A percentile compares a stretch with the other conserved stretches of the same genome.
Evolutionary conservation across 2,329 filamentous ascomycete species (phyloP).

Genomic region (Arthrobotrys sphaeroides): DNA sequence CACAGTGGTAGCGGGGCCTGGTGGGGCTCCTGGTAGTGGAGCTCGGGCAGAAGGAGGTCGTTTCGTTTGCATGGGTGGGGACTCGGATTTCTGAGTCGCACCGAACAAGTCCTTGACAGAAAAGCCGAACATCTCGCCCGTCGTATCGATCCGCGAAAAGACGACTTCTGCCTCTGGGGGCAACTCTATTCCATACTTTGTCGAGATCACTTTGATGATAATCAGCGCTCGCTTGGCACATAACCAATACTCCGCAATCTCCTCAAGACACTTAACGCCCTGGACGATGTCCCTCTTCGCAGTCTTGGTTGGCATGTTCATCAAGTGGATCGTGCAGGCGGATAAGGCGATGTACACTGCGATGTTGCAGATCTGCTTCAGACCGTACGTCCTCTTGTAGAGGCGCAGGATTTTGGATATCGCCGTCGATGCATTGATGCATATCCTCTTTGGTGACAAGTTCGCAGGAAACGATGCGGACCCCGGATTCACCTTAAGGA

Average conservation of each 20-base stretch:
- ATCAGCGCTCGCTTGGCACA: conserved; percentile 84
- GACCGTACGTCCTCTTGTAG: conserved; percentile 89
- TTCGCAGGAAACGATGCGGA: conserved; percentile 85
- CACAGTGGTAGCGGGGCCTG: conserved; percentile 12
- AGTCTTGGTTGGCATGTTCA: conserved; percentile 92
- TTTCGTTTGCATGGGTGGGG: conserved; percentile 10
- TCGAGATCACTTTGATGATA: conserved; percentile 82
- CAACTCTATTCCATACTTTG: conserved; percentile 88
- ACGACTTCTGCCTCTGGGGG: conserved; percentile 82
- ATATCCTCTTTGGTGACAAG: conserved; percentile 88
- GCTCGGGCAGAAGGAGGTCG: conserved; percentile 16
- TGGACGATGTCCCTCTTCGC: conserved; percentile 89
- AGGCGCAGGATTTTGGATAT: conserved; percentile 94
- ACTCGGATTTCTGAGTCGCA: conserved; percentile 32
- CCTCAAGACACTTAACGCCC: conserved; percentile 88
- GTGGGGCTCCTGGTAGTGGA: conserved; percentile 19
- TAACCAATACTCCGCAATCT: conserved; percentile 94
- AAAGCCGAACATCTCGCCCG: conserved; percentile 56
- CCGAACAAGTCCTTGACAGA: conserved; percentile 47
- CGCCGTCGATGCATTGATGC: conserved; percentile 84
- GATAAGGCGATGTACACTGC: conserved; percentile 95
- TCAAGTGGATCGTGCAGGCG: conserved; percentile 90
- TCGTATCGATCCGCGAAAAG: conserved; percentile 76
- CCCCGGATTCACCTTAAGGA: conserved; percentile 81
- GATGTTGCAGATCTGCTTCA: conserved; percentile 95